Evolutionary conservation across 2,329 filamentous ascomycete genomes (phyloP), one percentile per base, ranked within the genome.

Genomic region (Aaosphaeria pasadenensis): DNA sequence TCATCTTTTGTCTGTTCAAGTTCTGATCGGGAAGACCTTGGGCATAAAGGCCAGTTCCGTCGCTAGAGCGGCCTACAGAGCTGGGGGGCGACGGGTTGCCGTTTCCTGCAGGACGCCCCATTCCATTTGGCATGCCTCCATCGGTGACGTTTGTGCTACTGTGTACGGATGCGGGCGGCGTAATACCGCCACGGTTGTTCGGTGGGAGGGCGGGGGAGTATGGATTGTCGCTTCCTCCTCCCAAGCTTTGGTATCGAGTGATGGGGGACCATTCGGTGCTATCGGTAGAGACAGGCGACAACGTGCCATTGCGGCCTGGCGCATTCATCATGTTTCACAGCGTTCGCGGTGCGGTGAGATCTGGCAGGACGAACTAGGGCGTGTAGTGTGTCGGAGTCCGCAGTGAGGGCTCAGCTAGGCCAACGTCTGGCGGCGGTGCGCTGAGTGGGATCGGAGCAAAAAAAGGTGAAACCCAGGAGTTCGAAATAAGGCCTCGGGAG

Each of bases 31-130:
- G 83, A 75, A 77, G 54, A 55, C 65, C 68, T 38, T 64, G 55
- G 43, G 70, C 86, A 53, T 77, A 90, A 53, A 86, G 70, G 50
- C 82, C 82, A 38, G 86, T 88, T 48, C 88, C 90, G 66, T 87
- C 86, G 70, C 90, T 96, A 44, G 89, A 95, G 54, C 88, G 82
- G 53, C 88, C 89, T 58, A 96, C 79, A 5, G 92, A 97, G 55
- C 87, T 89, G 29, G 94, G 92, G 46, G 92, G 91, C 44, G 92
- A 96, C 45, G 92, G 82, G 62, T 82, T 82, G 57, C 73, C 73
- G 50, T 72, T 72, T 54, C 39, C 54, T 53, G 57, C 63, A 60
- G 69, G 72, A 60, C 66, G 64, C 58, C 71, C 60, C 69, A 74
- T 71, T 75, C 82, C 73, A 76, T 78, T 70, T 77, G 80, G 84